Conservation (phyloP, 1,284 basidiomycete genomes). For the Grifola frondosa region DNA sequence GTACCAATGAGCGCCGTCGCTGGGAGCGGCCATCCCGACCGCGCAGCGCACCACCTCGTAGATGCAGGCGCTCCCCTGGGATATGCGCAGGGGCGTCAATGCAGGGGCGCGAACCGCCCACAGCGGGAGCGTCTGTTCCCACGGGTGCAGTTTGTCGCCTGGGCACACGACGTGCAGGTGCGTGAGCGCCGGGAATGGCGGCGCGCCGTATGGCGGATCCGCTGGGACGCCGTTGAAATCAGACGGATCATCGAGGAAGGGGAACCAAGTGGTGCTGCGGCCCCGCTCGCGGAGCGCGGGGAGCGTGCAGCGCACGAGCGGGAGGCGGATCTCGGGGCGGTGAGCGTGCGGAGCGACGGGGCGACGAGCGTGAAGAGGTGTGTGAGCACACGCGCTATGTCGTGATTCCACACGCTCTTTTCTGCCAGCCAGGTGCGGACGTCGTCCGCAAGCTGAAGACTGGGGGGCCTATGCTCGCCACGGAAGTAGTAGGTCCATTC, state of each 20-base stretch:
- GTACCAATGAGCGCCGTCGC: neutral
- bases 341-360: constrained; percentile 14
- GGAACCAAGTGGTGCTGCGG: constrained; percentile 17
- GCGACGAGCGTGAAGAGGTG: constrained; percentile 16
- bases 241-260: constrained; percentile 10
- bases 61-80: constrained; percentile 11
- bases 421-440: constrained; percentile 10
- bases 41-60: constrained; percentile 9
- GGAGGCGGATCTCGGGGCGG: constrained; percentile 15
- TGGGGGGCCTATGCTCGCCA: constrained; percentile 12
- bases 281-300: constrained; percentile 19
- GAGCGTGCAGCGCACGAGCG: constrained; percentile 12
- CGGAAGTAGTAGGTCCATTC: constrained; percentile 18
- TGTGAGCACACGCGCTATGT: constrained; percentile 14
- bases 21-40: constrained; percentile 9
- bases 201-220: neutral
- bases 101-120: constrained; percentile 15
- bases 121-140: constrained; percentile 17
- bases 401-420: constrained; percentile 17
- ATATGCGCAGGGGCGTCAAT: constrained; percentile 15
- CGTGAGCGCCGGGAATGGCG: constrained; percentile 14
- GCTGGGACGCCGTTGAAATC: constrained; percentile 14
- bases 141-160: constrained; percentile 15
- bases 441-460: constrained; percentile 16
- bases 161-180: constrained; percentile 16